A percentile compares a stretch with the other conserved stretches of the same genome.
Evolutionary conservation across 2,329 filamentous ascomycete species (phyloP).

Genomic region (Fusarium sp.): DNA sequence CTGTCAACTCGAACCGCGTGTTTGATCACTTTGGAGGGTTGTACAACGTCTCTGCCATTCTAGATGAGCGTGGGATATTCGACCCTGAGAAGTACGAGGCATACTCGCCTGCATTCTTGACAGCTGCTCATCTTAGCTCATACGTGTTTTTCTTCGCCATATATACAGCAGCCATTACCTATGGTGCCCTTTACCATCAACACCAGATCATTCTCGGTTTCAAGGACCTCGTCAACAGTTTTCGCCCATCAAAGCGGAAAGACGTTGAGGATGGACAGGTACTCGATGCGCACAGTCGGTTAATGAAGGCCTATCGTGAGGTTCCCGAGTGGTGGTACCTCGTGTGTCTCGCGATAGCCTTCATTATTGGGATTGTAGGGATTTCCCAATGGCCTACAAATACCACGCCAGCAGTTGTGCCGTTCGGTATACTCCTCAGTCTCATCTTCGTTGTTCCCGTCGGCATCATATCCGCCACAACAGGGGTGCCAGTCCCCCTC

Average conservation of each 20-base stretch:
- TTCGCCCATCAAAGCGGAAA: slow-evolving; percentile 45
- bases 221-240: slow-evolving; percentile 48
- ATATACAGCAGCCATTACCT: slow-evolving; percentile 56
- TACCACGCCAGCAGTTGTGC: slow-evolving; percentile 57
- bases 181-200: slow-evolving; percentile 57
- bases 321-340: slow-evolving; percentile 64
- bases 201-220: slow-evolving; percentile 55
- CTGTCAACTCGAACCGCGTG: slow-evolving; percentile 57
- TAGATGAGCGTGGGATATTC: slow-evolving; percentile 53
- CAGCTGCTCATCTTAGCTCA: slow-evolving; percentile 52
- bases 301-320: slow-evolving; percentile 62
- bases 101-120: slow-evolving; percentile 59
- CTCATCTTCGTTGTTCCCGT: slow-evolving; percentile 59
- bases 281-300: slow-evolving; percentile 58
- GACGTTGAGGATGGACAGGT: slow-evolving; percentile 39
- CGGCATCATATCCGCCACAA: slow-evolving; percentile 60
- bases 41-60: slow-evolving; percentile 55
- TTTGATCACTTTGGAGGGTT: slow-evolving; percentile 55
- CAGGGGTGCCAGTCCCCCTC: slow-evolving; percentile 56
- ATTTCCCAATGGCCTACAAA: slow-evolving; percentile 58
- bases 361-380: slow-evolving; percentile 53
- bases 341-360: slow-evolving; percentile 48
- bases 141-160: slow-evolving; percentile 59
- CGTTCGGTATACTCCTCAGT: slow-evolving; percentile 58
- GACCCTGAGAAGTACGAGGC: slow-evolving; percentile 54